phyloP scores from a whole-genome alignment of 768 basidiomycete species.

The Russula foetens region DNA sequence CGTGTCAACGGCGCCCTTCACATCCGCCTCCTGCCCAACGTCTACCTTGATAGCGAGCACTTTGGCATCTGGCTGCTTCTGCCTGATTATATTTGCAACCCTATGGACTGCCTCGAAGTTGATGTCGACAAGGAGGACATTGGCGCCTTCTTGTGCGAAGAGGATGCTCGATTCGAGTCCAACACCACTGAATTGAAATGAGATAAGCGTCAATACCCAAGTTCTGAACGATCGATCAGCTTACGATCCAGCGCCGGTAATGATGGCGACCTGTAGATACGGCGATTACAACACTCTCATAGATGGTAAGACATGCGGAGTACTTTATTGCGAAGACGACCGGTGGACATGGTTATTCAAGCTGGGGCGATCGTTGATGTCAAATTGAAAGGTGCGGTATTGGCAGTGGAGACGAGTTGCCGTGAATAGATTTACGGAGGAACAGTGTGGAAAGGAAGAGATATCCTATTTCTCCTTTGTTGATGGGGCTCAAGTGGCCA shows the following conservation, averaged over 20 bases:
- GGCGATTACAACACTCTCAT: not conserved
- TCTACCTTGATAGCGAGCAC: slow-evolving; percentile 70
- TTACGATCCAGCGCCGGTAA: slow-evolving; percentile 88
- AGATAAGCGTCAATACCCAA: not conserved
- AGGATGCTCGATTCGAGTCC: slow-evolving; percentile 93
- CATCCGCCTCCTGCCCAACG: slow-evolving; percentile 81
- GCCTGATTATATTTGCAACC: slow-evolving; percentile 50
- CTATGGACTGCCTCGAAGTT: slow-evolving; percentile 68
- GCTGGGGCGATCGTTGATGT: not conserved
- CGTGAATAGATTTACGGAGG: no score
- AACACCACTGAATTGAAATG: slow-evolving; percentile 71
- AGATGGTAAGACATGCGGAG: slow-evolving; percentile 6
- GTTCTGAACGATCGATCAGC: slow-evolving; percentile 25
- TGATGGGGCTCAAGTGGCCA: no score
- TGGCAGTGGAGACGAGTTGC: no score
- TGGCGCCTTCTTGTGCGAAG: slow-evolving; percentile 93
- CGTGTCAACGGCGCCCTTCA: slow-evolving; percentile 72
- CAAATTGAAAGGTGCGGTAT: not conserved
- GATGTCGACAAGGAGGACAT: slow-evolving; percentile 83
- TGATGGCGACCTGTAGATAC: slow-evolving; percentile 50
- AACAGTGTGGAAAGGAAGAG: no score
- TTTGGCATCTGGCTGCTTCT: slow-evolving; percentile 62
- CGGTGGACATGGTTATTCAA: slow-evolving; percentile 25
- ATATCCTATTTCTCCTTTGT: no score
- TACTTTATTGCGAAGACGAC: slow-evolving; percentile 63